A percentile compares a stretch with the other conserved stretches of the same genome.
Conservation (phyloP, 164 flowering plant species). For the Berberis thunbergii region DNA sequence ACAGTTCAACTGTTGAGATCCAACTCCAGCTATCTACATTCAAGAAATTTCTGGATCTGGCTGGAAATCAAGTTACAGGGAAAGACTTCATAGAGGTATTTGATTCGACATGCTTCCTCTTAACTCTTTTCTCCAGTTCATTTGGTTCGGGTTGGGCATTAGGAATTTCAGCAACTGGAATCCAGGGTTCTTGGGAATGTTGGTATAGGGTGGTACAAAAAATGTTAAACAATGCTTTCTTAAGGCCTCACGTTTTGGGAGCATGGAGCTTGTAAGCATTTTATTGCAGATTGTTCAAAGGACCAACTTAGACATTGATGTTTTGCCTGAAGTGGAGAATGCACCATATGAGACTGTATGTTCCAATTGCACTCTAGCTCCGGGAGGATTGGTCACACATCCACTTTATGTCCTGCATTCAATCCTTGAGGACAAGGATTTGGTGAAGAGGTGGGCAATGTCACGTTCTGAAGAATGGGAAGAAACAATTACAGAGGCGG, state of each 20-base stretch:
- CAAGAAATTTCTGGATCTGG: slow-evolving; percentile 81
- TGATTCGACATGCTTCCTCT: slow-evolving; percentile 38
- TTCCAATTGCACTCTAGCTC: too few relatives aligned
- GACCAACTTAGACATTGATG: slow-evolving; percentile 92
- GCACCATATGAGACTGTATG: too few relatives aligned
- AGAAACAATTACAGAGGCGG: too few relatives aligned
- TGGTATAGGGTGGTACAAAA: slow-evolving; percentile 96
- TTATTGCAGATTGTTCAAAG: slow-evolving; percentile 93
- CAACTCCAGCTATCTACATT: slow-evolving; percentile 84
- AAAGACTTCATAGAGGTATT: slow-evolving; percentile 95
- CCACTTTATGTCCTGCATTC: too few relatives aligned
- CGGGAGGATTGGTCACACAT: too few relatives aligned
- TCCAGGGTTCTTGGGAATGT: slow-evolving; percentile 72
- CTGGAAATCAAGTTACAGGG: slow-evolving; percentile 76
- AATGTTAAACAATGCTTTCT: slow-evolving; percentile 19
- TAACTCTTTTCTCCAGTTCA: slow-evolving; percentile 13
- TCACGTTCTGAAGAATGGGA: too few relatives aligned
- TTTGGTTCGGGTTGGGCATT: slow-evolving; percentile 88
- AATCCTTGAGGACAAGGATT: too few relatives aligned
- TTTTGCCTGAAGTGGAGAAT: slow-evolving; percentile 1
- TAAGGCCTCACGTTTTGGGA: slow-evolving; percentile 94
- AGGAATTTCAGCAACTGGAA: slow-evolving; percentile 82
- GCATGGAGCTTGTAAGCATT: slow-evolving; percentile 95
- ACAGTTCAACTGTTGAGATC: slow-evolving; percentile 19
- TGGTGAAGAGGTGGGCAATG: too few relatives aligned